A percentile compares a stretch with the other conserved stretches of the same genome.
These are phyloP conservation scores for Exophiala aquamarina DNA, from an alignment of 2,329 filamentous ascomycete species.

Conservation along the genomic window DNA sequence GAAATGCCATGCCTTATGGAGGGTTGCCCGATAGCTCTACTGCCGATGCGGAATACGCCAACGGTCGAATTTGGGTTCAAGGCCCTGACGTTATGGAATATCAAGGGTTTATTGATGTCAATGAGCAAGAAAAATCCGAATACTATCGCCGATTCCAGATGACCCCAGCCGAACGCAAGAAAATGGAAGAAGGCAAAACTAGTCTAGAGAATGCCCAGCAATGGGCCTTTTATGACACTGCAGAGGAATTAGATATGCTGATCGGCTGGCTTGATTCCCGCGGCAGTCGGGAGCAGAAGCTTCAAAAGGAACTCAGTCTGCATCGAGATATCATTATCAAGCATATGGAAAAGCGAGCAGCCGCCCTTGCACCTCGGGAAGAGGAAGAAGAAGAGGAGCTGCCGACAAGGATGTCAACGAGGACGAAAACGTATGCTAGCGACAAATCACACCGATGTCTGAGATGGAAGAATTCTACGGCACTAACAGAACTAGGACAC, in stretches of 20 bases:
- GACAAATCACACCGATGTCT: conserved; percentile 60
- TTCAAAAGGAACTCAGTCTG: conserved; percentile 79
- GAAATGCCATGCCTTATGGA: conserved; percentile 94
- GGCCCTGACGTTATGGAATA: conserved; percentile 88
- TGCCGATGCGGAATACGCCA: conserved; percentile 82
- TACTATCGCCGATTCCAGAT: conserved; percentile 77
- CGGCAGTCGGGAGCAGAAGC: conserved; percentile 79
- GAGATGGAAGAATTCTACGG: conserved; percentile 65
- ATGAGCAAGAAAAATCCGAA: conserved; percentile 67
- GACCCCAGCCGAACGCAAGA: conserved; percentile 82
- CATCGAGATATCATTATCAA: conserved; percentile 74
- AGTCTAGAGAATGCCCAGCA: conserved; percentile 74
- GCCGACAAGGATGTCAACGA: conserved; percentile 59
- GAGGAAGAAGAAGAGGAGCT: conserved; percentile 52
- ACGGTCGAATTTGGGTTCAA: conserved; percentile 94
- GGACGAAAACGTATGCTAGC: conserved; percentile 60
- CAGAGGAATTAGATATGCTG: conserved; percentile 73
- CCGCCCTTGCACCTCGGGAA: conserved; percentile 60
- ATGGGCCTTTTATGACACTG: conserved; percentile 89
- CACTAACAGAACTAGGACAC: conserved; percentile 58
- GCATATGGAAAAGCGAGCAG: conserved; percentile 77
- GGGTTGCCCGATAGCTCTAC: conserved; percentile 88
- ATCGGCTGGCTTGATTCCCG: conserved; percentile 86
- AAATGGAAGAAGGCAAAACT: conserved; percentile 78
- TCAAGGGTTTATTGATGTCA: conserved; percentile 79